Percentiles rank a stretch among this genome's conserved stretches.
phyloP scores from a whole-genome alignment of 2,329 filamentous ascomycete genomes.

The Macrophomina tecta region DNA sequence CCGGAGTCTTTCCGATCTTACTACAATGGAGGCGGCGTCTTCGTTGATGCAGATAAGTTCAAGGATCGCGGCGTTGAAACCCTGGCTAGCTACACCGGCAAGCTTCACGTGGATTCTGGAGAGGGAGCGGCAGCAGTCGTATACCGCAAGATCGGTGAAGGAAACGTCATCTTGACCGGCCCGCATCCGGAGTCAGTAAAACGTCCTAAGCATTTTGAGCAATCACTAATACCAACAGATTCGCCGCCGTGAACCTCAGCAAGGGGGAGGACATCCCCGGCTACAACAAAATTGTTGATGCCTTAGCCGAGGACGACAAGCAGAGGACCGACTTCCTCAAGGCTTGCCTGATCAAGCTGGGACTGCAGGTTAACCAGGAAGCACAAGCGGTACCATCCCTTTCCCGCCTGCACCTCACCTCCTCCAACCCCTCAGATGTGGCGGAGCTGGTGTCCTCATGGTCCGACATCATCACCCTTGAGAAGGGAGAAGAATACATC shows the following conservation, averaged over 20 bases:
- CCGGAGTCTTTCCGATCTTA: constrained; percentile 75
- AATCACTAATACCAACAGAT: constrained; percentile 60
- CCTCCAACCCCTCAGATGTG: constrained; percentile 68
- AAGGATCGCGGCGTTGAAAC: constrained; percentile 74
- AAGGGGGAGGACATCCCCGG: constrained; percentile 69
- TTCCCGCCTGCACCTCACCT: constrained; percentile 82
- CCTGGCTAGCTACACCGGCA: constrained; percentile 78
- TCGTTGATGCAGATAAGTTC: constrained; percentile 75
- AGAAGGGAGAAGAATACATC: constrained; percentile 73
- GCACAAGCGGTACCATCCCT: constrained; percentile 75
- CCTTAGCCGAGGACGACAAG: constrained; percentile 71
- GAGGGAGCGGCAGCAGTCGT: constrained; percentile 78
- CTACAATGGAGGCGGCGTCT: constrained; percentile 94
- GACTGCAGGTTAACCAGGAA: constrained; percentile 76
- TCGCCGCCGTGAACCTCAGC: constrained; percentile 78
- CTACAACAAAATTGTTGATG: constrained; percentile 73
- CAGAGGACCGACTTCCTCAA: constrained; percentile 77
- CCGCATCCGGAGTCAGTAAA: constrained; percentile 84
- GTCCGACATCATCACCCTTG: constrained; percentile 69
- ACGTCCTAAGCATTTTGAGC: constrained; percentile 27
- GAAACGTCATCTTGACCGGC: constrained; percentile 79
- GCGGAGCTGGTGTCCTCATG: constrained; percentile 69
- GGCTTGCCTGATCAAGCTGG: constrained; percentile 79
- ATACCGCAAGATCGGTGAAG: constrained; percentile 81
- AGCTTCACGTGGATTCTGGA: constrained; percentile 77